phyloP scores from a whole-genome alignment of 169 alveolate genomes.

The Perkinsus olseni region DNA sequence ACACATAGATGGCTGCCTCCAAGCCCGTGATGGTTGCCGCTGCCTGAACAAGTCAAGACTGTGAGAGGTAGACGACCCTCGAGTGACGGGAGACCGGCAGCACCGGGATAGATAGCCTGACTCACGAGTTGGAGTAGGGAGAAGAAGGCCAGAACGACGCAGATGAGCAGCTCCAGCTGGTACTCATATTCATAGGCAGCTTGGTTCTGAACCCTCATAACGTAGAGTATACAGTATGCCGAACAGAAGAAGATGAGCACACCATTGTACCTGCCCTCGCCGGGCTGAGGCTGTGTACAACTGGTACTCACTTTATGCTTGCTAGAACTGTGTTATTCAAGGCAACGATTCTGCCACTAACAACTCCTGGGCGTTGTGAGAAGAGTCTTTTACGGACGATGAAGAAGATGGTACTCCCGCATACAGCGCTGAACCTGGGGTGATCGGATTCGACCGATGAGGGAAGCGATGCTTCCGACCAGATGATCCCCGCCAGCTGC shows the following conservation, averaged over 20 bases:
- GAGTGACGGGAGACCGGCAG: neutral
- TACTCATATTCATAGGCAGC: neutral
- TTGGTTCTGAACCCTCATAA: neutral
- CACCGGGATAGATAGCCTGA: neutral
- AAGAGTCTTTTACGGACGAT: neutral
- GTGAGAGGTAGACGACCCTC: no score
- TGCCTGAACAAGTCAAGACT: no score
- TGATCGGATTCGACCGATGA: neutral
- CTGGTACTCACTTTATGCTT: neutral
- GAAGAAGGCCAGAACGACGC: neutral
- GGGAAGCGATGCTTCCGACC: neutral
- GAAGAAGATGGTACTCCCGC: neutral
- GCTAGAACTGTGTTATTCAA: neutral
- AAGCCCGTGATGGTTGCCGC: neutral
- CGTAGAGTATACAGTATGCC: neutral
- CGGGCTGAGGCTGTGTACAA: no score
- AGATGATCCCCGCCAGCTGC: neutral
- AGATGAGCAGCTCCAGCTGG: neutral
- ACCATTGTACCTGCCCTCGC: neutral
- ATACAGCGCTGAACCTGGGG: neutral
- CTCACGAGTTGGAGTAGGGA: neutral
- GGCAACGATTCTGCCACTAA: neutral
- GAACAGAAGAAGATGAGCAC: neutral
- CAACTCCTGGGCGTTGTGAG: neutral
- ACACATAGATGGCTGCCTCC: neutral